phyloP scores from a whole-genome alignment of 2,329 filamentous ascomycete genomes.

The Pestalotiopsis sp. region DNA sequence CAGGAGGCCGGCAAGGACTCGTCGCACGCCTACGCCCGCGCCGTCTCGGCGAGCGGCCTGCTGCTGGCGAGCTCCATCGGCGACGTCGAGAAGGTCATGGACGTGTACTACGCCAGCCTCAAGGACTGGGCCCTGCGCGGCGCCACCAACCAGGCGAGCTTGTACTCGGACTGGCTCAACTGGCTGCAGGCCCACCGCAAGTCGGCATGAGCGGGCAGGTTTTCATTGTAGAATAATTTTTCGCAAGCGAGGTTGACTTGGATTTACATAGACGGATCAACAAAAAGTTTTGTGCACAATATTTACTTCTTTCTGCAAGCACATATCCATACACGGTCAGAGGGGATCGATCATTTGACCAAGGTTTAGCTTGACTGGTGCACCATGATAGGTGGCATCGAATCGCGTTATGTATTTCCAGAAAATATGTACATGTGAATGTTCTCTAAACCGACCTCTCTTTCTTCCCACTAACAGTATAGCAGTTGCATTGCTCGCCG shows the following conservation, averaged over 20 bases:
- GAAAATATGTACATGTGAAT: conserved; percentile 7
- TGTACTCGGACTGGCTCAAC: conserved; percentile 76
- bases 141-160: conserved; percentile 63
- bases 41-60: conserved; percentile 74
- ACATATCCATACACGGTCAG: too few relatives aligned
- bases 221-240: background rate
- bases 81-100: conserved; percentile 51
- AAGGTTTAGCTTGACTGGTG: too few relatives aligned
- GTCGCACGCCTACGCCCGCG: conserved; percentile 72
- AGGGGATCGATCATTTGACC: too few relatives aligned
- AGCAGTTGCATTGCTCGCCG: background rate
- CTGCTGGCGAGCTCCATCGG: conserved; percentile 67
- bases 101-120: conserved; percentile 67
- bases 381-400: too few relatives aligned
- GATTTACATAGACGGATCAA: background rate
- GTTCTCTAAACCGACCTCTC: background rate
- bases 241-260: background rate
- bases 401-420: background rate
- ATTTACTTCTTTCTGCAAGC: background rate
- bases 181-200: conserved; percentile 61
- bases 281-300: background rate
- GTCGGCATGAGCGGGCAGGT: background rate
- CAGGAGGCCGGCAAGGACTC: conserved; percentile 63
- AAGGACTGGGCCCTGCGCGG: conserved; percentile 61
- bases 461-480: background rate